Base-by-base conservation (phyloP, 2,329 filamentous ascomycete species). In the Geosmithia morbida region DNA sequence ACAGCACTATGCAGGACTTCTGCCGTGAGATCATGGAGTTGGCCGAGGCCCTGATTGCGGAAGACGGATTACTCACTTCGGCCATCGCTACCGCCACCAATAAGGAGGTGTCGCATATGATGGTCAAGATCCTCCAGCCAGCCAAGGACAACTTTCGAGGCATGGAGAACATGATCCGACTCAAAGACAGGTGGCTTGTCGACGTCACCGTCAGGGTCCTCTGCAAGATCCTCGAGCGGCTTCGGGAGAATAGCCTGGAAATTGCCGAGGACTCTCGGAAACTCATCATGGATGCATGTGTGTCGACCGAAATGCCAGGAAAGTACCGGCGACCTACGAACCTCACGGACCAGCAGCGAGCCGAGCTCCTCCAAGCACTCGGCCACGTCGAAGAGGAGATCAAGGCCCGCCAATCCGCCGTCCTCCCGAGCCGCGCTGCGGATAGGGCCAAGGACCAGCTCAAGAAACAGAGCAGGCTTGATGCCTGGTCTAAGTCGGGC, bases 21-120 rank as follows among this genome's bases (percentile, higher is more conserved):
- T 96, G 89, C 59, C 82, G 92, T 53, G 87, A 95, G 59, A 85
- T 86, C 14, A 98, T 98, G 78, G 87, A 97, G 56, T 85, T 95
- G 58, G 89, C 90, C 1, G 86, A 94, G 57, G 75, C 77, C 37
- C 73, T 95, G 2, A 85, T 97, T 58, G 81, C 86, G 41, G 82
- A 95, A 55, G 92, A 94, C 60, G 82, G 81, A 46, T 75, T 96
- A 49, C 81, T 98, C 52, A 79, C 86, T 2, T 84, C 82, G 43
- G 84, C 85, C 13, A 60, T 60, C 33, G 59, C 49, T 2, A 47
- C 45, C 18, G 47, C 61, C 5, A 50, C 59, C 11, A 58, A 57
- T 8, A 62, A 59, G 47, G 63, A 56, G 39, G 61, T 66, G 40
- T 55, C 59, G 20, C 63, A 65, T n/a, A 58, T 60, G 26, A 68